Conservation (phyloP, 2,329 filamentous ascomycete genomes). For the Colletotrichum graminicola region DNA sequence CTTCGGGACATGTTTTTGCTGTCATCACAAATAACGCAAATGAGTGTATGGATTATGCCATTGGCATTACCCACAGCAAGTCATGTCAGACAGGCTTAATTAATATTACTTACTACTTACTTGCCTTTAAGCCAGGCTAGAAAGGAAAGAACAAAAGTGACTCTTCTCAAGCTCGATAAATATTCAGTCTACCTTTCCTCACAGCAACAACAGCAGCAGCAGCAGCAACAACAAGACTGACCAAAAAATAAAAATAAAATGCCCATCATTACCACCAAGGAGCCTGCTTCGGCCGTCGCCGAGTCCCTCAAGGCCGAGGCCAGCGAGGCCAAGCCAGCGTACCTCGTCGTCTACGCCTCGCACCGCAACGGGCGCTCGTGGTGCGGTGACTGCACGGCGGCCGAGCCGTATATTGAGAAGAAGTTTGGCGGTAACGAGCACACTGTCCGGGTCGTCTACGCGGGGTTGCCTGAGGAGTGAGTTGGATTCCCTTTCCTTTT, state of each 20-base stretch:
- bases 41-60: conserved; percentile 28
- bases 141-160: neutral
- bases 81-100: conserved; percentile 10
- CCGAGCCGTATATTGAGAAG: conserved; percentile 40
- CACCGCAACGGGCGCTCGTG: conserved; percentile 37
- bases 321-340: conserved; percentile 35
- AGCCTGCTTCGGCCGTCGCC: conserved; percentile 32
- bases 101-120: too few relatives aligned
- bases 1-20: conserved; percentile 21
- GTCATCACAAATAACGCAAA: conserved; percentile 34
- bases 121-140: neutral
- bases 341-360: conserved; percentile 40
- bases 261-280: conserved; percentile 38
- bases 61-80: conserved; percentile 10
- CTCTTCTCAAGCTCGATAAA: neutral
- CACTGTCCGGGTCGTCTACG: conserved; percentile 35
- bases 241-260: conserved; percentile 6
- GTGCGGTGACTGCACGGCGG: conserved; percentile 38
- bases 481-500: neutral
- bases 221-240: neutral
- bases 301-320: conserved; percentile 34
- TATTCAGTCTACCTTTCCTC: neutral
- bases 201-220: too few relatives aligned
- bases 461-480: conserved; percentile 39
- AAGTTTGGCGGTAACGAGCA: conserved; percentile 33